A percentile compares a stretch with the other conserved stretches of the same genome.
Evolutionary conservation across 306 rosid species (phyloP).

Genomic region (Sophora flavescens): DNA sequence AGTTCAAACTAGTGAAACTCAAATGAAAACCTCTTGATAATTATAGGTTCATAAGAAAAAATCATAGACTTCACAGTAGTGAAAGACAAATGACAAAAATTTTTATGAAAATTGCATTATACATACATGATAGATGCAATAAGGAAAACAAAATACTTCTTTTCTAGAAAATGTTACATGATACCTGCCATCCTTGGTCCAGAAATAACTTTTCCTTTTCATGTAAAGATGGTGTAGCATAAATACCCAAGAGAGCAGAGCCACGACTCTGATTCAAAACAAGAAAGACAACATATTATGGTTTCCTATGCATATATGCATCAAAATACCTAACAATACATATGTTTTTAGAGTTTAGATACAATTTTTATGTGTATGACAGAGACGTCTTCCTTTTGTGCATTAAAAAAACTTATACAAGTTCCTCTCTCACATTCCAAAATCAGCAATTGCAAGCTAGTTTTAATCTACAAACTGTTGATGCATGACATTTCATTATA

Average conservation of each 20-base stretch:
- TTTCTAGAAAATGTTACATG: too few species aligned
- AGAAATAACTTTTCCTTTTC: slow-evolving; percentile 73
- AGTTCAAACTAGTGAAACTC: too few species aligned
- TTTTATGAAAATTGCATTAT: too few species aligned
- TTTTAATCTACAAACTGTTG: not conserved
- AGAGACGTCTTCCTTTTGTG: not conserved
- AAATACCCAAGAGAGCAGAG: slow-evolving; percentile 64
- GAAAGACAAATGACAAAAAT: too few species aligned
- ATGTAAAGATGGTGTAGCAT: slow-evolving; percentile 62
- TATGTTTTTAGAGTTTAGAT: not conserved
- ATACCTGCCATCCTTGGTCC: slow-evolving; percentile 82
- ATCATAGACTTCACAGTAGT: too few species aligned
- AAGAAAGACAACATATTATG: not conserved
- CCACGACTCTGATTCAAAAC: slow-evolving; percentile 63
- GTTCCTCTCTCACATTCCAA: not conserved
- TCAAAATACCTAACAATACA: not conserved
- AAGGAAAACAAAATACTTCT: too few species aligned
- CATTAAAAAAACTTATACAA: not conserved
- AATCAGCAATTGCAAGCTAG: not conserved
- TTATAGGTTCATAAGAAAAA: too few species aligned
- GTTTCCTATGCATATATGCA: not conserved
- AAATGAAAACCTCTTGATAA: too few species aligned
- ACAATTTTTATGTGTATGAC: not conserved
- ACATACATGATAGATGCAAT: too few species aligned
- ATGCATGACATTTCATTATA: not conserved